Base-by-base conservation (phyloP, 108 stramenopile genomes). In the Chaetoceros tenuissimus region DNA sequence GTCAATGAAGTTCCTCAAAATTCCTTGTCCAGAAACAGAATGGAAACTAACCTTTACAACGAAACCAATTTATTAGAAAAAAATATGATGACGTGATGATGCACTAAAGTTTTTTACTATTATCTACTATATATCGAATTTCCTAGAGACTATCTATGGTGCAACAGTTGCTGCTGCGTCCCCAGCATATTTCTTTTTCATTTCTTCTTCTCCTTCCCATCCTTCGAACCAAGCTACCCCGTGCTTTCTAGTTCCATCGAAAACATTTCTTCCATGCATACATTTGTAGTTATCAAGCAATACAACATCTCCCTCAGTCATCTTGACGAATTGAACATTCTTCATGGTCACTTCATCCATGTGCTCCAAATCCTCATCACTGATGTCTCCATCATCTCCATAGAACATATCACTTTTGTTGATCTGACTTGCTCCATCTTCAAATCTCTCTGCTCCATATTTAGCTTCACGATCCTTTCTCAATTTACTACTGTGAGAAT, bases 351-450 rank as follows among this genome's bases (percentile, higher is more conserved):
- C 73, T 59, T 89, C 82, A 55, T 94, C 88, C 72, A 94, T 77
- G 58, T 89, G 74, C 59, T 82, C 59, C 24, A 94, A 71, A 58
- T 83, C 77, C 28, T 69, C 78, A 24, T 85, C 80, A 27, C 69
- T 69, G 29, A 94, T 70, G 16, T 72, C 68, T 19, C 82, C 87
- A 59, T 89, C 88, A 49, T 94, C 92, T 46, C 92, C 92, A 62
- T 71, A 94, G 72, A 80, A 89, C 92, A 94, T 89, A 72, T 94
- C 92, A 27, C 84, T 84, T 58, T 94, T 94, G 74, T 94, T 94
- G 67, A 94, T 89, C 71, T 85, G 85, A 40, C 81, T 82, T 34
- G 92, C 92, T 56, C 92, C 92, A 70, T 89, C 88, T 63, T 89
- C 87, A 69, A 89, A 89, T 31, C 84, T 74, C 60, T 93, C 92